These are phyloP conservation scores for Dentipellis fragilis DNA, from an alignment of 768 basidiomycete species.

Conservation along the genomic window DNA sequence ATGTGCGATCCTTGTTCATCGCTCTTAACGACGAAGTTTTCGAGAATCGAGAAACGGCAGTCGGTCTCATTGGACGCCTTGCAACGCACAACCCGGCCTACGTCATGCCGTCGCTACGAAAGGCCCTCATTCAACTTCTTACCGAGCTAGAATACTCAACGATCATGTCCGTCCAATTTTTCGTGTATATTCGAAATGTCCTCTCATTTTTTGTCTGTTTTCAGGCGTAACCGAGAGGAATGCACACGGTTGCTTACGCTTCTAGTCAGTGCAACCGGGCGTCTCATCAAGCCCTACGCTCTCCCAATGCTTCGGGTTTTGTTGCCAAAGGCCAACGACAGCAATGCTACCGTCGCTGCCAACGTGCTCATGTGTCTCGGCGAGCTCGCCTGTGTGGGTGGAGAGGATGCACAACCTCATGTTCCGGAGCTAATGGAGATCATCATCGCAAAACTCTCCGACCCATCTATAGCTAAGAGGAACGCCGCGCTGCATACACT, in stretches of 20 bases:
- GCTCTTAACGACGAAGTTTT: constrained; percentile 96
- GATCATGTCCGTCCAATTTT: constrained; percentile 48
- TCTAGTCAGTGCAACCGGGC: constrained; percentile 84
- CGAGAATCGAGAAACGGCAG: constrained; percentile 86
- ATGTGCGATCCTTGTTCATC: constrained; percentile 94
- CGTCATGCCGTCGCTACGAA: constrained; percentile 94
- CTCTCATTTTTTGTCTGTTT: constrained; percentile 4
- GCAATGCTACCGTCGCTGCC: constrained; percentile 80
- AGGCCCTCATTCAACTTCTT: constrained; percentile 89
- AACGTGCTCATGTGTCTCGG: constrained; percentile 92
- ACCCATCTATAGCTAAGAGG: constrained; percentile 79
- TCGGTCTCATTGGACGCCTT: constrained; percentile 83
- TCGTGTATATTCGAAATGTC: not conserved
- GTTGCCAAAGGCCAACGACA: constrained; percentile 79
- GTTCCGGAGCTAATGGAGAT: constrained; percentile 85
- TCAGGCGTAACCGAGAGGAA: constrained; percentile 80
- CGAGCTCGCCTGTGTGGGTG: constrained; percentile 86
- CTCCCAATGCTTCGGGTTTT: constrained; percentile 91
- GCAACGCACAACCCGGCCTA: constrained; percentile 96
- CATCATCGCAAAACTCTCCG: constrained; percentile 82
- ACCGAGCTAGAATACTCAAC: constrained; percentile 97
- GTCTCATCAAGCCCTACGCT: constrained; percentile 92
- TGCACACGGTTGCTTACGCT: constrained; percentile 84
- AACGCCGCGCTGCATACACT: constrained; percentile 92
- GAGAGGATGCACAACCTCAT: constrained; percentile 79